phyloP scores from a whole-genome alignment of 305 asterid species.

The Fraxinus floribunda region DNA sequence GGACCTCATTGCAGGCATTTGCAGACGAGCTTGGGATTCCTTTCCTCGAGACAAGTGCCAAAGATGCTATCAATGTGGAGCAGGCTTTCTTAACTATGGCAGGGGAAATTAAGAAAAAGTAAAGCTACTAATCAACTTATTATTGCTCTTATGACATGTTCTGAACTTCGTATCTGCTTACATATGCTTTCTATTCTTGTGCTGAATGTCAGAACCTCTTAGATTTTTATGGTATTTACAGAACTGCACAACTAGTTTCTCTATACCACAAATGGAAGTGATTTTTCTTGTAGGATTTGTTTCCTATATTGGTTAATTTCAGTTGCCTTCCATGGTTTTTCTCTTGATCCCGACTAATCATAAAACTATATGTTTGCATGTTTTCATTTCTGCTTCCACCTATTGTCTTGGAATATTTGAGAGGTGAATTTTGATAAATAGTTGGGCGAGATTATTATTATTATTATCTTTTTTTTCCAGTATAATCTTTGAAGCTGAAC shows the following conservation, averaged over 20 bases:
- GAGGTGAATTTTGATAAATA: not conserved
- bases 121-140: constrained; percentile 24
- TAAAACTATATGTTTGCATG: not conserved
- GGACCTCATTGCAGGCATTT: constrained; percentile 59
- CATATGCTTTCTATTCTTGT: not conserved
- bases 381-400: not conserved
- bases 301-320: not conserved
- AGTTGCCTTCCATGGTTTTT: not conserved
- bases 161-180: constrained; percentile 4
- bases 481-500: not conserved
- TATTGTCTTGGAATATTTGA: not conserved
- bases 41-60: constrained; percentile 96
- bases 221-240: not conserved
- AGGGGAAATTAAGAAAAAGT: constrained; percentile 91
- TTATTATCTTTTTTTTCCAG: not conserved
- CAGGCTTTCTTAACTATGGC: constrained; percentile 98
- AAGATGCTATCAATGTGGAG: constrained; percentile 88
- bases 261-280: not conserved
- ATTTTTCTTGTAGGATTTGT: not conserved
- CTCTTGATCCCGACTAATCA: not conserved
- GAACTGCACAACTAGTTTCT: not conserved
- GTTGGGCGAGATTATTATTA: not conserved
- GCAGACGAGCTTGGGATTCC: constrained; percentile 96
- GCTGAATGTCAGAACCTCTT: not conserved
- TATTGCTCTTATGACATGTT: not conserved